Evolutionary conservation across 139 green algal species (phyloP), one percentile per base, ranked within the genome.

Genomic region (Deuterostichococcus epilithicus): DNA sequence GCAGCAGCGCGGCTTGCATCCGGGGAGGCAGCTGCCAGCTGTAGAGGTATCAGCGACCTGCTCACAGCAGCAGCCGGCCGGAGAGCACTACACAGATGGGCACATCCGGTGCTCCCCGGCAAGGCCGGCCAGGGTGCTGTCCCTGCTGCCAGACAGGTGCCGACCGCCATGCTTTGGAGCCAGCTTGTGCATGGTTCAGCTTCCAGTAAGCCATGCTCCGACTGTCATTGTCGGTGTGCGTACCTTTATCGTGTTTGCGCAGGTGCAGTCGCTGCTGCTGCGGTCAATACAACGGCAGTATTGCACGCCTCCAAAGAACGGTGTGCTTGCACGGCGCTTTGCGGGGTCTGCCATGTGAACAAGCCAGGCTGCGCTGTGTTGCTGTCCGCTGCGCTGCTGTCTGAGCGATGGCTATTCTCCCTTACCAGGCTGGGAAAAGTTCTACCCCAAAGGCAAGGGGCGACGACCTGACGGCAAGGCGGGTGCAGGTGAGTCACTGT

Each of bases 361-460:
- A 60, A 26, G 45, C 45, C 13, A 13, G 45, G 45, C 45, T 60
- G 13, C 18, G 45, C 45, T 26, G 45, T 60, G 18, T 13, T 18
- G 18, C 5, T 69, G 28, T 69, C 28, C 2, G 23, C 15, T 37
- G 4, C 15, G 28, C 63, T 15, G 6, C 20, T 37, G 5, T 37
- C 30, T 3, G n/a, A 2, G 30, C 23, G 63, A 69, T 37, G 25
- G 30, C 10, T 37, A 32, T 10, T n/a, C 4, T 32, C 23, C 59
- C 25, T n/a, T 68, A 68, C 59, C 39, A 75, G 80, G 80, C 30
- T 90, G 78, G 69, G 82, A 86, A 10, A 89, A 86, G 59, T 90
- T 90, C 47, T 89, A 88, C 36, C 86, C 86, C 28, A 91, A 91
- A 74, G 72, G 75, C 69, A 88, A 86, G 72, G 68, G 39, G 0